Evolutionary conservation across 1,284 basidiomycete species (phyloP).

Genomic region (Cutaneotrichosporon spelunceum): DNA sequence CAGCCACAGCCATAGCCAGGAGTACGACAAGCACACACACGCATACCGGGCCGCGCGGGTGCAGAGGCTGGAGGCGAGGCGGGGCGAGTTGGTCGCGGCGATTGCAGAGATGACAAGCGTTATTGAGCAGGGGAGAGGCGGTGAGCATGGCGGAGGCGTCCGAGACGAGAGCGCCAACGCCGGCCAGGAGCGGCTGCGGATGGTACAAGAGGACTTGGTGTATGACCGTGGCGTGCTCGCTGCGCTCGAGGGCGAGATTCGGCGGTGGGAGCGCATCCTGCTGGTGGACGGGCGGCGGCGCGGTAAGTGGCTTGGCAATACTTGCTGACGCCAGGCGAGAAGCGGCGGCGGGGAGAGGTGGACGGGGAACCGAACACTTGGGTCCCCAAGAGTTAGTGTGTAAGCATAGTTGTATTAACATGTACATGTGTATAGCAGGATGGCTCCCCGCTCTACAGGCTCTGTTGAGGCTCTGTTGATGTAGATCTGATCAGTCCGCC

Average conservation of each 20-base stretch:
- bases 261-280: background rate
- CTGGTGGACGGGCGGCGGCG: too few species aligned
- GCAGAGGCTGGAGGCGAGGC: background rate
- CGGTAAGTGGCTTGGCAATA: too few species aligned
- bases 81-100: background rate
- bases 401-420: background rate
- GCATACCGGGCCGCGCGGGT: background rate
- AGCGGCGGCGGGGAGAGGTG: background rate
- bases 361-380: too few species aligned
- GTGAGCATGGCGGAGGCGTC: background rate
- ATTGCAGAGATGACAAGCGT: background rate
- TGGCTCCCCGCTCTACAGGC: background rate
- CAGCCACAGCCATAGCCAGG: background rate
- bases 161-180: too few species aligned
- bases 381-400: too few species aligned
- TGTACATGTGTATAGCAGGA: constrained; percentile 1
- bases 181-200: background rate
- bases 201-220: background rate
- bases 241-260: background rate
- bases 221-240: background rate
- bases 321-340: background rate
- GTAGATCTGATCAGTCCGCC: background rate
- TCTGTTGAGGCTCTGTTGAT: background rate
- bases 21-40: background rate
- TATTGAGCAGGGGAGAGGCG: background rate